Evolutionary conservation across 202 grass and related monocot genomes (phyloP).

Genomic region (Carex arenaria): DNA sequence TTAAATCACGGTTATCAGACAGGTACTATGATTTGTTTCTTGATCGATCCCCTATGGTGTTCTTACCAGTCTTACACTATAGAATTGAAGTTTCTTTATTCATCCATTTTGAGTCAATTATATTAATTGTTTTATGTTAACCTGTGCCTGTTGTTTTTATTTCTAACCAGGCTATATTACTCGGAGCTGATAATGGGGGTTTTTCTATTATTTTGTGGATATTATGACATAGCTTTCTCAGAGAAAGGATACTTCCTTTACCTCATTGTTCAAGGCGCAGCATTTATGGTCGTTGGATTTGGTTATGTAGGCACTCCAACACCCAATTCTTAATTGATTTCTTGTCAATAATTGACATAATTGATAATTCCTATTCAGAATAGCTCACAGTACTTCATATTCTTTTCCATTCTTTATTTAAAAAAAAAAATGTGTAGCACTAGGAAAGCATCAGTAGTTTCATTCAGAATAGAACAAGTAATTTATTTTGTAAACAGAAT

Average conservation of each 20-base stretch:
- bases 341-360: not conserved
- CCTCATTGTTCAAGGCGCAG: constrained; percentile 61
- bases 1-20: constrained; percentile 41
- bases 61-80: not conserved
- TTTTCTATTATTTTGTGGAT: constrained; percentile 55
- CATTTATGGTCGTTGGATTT: constrained; percentile 61
- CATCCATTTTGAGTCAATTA: not conserved
- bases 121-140: not conserved
- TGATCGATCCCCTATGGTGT: not conserved
- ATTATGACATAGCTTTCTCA: constrained; percentile 49
- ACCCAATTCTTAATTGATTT: constrained; percentile 33
- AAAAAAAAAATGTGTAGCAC: not conserved
- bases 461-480: not conserved
- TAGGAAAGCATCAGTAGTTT: not conserved
- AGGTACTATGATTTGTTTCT: constrained; percentile 32
- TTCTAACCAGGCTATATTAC: constrained; percentile 31
- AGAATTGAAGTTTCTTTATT: not conserved
- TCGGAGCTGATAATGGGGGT: constrained; percentile 56
- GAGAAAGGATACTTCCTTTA: constrained; percentile 71
- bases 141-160: not conserved
- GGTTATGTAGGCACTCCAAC: constrained; percentile 54
- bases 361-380: not conserved
- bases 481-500: not conserved
- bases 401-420: constrained; percentile 10
- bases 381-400: not conserved